Conservation (phyloP, 371 early-diverging fungal species). For the Phascolomyces articulosus region DNA sequence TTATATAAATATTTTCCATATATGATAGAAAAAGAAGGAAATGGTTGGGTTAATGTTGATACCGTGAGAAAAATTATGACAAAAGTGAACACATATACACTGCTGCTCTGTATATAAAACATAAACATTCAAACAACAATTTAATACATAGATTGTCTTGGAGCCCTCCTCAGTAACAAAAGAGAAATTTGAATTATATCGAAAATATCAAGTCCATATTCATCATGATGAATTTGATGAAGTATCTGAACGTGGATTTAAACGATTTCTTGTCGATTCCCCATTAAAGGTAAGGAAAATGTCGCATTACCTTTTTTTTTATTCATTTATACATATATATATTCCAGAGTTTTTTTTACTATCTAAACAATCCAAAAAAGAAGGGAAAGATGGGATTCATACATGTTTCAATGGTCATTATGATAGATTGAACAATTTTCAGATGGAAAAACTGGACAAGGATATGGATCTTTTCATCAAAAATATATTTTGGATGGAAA, state of each 20-base stretch:
- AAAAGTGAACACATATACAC: too few relatives aligned
- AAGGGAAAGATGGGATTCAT: too few relatives aligned
- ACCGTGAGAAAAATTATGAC: too few relatives aligned
- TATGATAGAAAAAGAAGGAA: background rate
- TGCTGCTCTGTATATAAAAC: too few relatives aligned
- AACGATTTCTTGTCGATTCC: conserved; percentile 75
- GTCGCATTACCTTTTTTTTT: background rate
- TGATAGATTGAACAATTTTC: conserved; percentile 3
- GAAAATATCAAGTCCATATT: conserved; percentile 78
- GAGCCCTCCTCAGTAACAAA: conserved; percentile 70
- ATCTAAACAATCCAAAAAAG: too few relatives aligned
- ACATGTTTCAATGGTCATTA: background rate
- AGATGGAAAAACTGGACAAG: conserved; percentile 12
- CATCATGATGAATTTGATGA: conserved; percentile 76
- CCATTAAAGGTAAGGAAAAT: conserved; percentile 67
- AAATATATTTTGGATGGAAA: conserved; percentile 77
- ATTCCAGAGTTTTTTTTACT: background rate
- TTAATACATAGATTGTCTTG: conserved; percentile 52
- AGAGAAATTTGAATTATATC: conserved; percentile 78
- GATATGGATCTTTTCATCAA: conserved; percentile 89
- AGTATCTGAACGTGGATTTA: conserved; percentile 56
- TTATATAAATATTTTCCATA: background rate
- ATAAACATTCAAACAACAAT: too few relatives aligned
- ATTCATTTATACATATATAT: background rate
- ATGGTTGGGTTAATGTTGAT: too few relatives aligned